phyloP scores from a whole-genome alignment of 371 early-diverging fungal species.

The Choanephora cucurbitarum region DNA sequence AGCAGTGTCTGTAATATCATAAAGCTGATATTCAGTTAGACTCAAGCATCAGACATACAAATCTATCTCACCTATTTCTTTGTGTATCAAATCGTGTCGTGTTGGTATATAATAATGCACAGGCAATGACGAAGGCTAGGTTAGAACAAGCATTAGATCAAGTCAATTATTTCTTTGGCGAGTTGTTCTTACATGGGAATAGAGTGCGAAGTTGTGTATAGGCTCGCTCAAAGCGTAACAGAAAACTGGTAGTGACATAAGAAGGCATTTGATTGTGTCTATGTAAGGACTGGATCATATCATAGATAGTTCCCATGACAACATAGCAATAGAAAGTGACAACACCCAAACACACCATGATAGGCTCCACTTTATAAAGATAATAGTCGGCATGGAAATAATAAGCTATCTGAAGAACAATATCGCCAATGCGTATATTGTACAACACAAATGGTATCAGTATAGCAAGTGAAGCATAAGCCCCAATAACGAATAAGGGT shows the following conservation, averaged over 20 bases:
- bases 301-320: slow-evolving; percentile 6
- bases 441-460: slow-evolving; percentile 6
- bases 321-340: slow-evolving; percentile 11
- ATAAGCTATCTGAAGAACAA: background rate
- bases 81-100: slow-evolving; percentile 26
- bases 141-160: no score
- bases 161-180: no score
- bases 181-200: no score
- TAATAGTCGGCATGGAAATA: slow-evolving; percentile 1
- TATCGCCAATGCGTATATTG: background rate
- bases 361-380: slow-evolving; percentile 1
- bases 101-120: slow-evolving; percentile 26
- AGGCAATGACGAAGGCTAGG: no score
- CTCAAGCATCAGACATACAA: background rate
- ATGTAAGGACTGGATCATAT: background rate
- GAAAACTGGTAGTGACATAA: no score
- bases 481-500: background rate
- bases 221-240: no score
- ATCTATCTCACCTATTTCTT: slow-evolving; percentile 20
- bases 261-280: no score
- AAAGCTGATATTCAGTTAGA: slow-evolving; percentile 8
- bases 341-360: slow-evolving; percentile 9
- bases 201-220: no score
- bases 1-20: slow-evolving; percentile 15
- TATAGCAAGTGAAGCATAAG: background rate